Evolutionary conservation across 345 rosid genomes (phyloP), one percentile per base, ranked within the genome.

Genomic region (Carallia pectinifolia): DNA sequence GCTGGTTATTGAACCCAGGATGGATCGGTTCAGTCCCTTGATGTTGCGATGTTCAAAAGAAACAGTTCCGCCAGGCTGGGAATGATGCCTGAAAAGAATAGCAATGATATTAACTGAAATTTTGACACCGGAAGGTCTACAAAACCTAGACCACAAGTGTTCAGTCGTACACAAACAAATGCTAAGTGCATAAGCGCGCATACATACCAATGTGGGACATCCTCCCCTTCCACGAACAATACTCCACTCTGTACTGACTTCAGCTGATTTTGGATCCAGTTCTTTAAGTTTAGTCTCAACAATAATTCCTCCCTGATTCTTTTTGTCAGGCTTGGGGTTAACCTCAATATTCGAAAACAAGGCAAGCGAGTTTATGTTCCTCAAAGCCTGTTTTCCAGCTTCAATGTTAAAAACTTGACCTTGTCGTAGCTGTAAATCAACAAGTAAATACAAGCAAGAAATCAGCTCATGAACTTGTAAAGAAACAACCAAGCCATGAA

Each of bases 151-250:
- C 23, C 23, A 23, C 23, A 23, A 23, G 23, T 23, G 23, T 23
- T 23, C 23, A 23, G 23, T 23, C 23, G 48, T 37, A 10, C 18
- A 27, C 30, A 37, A 33, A 27, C 29, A 61, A 13, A 4, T 31
- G n/a, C 66, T 50, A 55, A n/a, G 4, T 55, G 44, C 48, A 67
- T 2, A 47, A 18, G 39, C 23, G 16, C 9, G 61, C 9, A 66
- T 67, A 61, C 67, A 77, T 83, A 96, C 99, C 85, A 96, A 69
- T 16, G 98, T 86, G 44, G 98, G 97, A 62, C 92, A 86, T 64
- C 99, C 99, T 81, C 99, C 98, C 19, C 88, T 96, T 63, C 98
- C 99, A 75, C 98, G 98, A 75, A 96, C 97, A 78, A 96, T 88
- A 80, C 94, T 96, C 99, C 99, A 96, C 68, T 96, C 99, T 0